Conservation (phyloP, 108 stramenopile genomes). For the Cyclostephanos tholiformis region DNA sequence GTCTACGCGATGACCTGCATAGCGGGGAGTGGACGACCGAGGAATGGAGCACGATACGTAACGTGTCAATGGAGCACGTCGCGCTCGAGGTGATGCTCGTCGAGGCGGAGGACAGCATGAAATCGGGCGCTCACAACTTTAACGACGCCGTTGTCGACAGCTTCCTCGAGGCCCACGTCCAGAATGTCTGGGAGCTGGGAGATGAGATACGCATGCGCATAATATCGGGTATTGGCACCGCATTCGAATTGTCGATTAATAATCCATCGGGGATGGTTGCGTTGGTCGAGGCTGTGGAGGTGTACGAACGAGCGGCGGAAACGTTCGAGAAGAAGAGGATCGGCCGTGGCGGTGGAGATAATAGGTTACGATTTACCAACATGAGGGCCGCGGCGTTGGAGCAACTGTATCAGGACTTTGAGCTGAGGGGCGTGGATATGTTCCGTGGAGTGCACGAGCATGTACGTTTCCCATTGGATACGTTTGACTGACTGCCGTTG, state of each 20-base stretch:
- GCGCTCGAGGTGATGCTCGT: constrained; percentile 87
- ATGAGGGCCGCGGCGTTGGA: constrained; percentile 86
- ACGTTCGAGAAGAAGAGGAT: constrained; percentile 70
- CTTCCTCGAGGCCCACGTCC: constrained; percentile 82
- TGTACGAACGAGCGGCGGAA: constrained; percentile 80
- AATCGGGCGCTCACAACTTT: constrained; percentile 38
- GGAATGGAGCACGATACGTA: constrained; percentile 83
- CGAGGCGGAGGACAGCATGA: constrained; percentile 89
- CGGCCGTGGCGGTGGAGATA: constrained; percentile 30
- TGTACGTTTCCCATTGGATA: constrained; percentile 14
- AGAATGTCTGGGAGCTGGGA: constrained; percentile 93
- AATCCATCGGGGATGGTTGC: constrained; percentile 92
- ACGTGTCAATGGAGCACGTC: constrained; percentile 84
- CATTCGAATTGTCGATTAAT: constrained; percentile 83
- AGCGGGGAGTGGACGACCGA: constrained; percentile 80
- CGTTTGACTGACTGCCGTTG: constrained; percentile 1
- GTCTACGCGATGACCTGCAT: constrained; percentile 83
- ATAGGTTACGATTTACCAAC: constrained; percentile 77
- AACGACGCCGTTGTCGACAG: constrained; percentile 78
- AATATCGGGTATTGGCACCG: constrained; percentile 74
- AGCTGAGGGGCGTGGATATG: constrained; percentile 73
- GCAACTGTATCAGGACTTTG: constrained; percentile 85
- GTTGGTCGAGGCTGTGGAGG: constrained; percentile 86
- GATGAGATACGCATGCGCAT: constrained; percentile 88
- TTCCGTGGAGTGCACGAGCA: constrained; percentile 72